Conservation (phyloP, 805 yeast genomes). For the Ogataea methylovora region DNA sequence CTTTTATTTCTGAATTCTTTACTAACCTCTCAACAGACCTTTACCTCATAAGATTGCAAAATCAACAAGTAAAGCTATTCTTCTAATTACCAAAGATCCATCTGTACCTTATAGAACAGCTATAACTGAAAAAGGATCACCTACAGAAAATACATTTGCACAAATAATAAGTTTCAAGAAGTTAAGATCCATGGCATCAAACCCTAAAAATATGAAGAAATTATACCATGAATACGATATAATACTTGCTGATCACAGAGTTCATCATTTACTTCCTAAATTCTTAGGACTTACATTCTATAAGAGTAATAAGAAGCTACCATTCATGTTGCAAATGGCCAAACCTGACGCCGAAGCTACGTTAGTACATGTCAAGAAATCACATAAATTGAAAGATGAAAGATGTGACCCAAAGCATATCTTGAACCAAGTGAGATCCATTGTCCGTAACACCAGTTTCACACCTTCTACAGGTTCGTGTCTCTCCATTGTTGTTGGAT, state of each 20-base stretch:
- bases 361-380: conserved; percentile 22
- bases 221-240: conserved; percentile 57
- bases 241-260: conserved; percentile 61
- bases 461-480: conserved; percentile 57
- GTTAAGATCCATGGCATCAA: conserved; percentile 37
- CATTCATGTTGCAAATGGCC: conserved; percentile 61
- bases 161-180: conserved; percentile 55
- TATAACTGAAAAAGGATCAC: conserved; percentile 38
- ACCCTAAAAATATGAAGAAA: conserved; percentile 37
- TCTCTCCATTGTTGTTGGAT: conserved; percentile 54
- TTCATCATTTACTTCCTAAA: conserved; percentile 51
- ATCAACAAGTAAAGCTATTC: conserved; percentile 40
- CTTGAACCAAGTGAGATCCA: conserved; percentile 54
- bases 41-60: conserved; percentile 43
- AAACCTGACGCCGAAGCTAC: conserved; percentile 27
- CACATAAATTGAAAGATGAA: conserved; percentile 43
- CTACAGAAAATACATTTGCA: conserved; percentile 55
- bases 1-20: neutral
- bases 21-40: conserved; percentile 25
- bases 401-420: conserved; percentile 62
- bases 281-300: conserved; percentile 54
- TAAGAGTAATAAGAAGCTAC: conserved; percentile 56
- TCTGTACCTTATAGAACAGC: conserved; percentile 45
- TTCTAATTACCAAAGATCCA: conserved; percentile 72
- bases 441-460: conserved; percentile 54